Evolutionary conservation across 176 grass and related monocot species (phyloP).

Genomic region (Avena sativa): DNA sequence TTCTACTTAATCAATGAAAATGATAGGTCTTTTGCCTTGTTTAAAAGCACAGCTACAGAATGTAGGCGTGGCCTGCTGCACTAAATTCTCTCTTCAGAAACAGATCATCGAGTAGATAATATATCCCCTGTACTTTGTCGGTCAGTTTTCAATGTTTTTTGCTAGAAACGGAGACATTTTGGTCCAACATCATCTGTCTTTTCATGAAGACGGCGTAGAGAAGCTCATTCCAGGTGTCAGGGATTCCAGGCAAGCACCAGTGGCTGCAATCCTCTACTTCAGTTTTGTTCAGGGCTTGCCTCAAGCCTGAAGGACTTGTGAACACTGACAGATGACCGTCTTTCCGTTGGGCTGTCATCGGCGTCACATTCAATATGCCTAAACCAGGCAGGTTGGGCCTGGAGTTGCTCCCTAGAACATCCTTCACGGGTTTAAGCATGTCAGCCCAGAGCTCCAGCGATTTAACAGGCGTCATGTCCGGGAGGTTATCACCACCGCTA

Average conservation of each 20-base stretch:
- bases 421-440: constrained; percentile 59
- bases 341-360: constrained; percentile 76
- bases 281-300: constrained; percentile 34
- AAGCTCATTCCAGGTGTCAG: constrained; percentile 50
- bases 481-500: constrained; percentile 66
- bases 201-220: constrained; percentile 64
- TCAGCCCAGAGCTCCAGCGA: constrained; percentile 61
- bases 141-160: background rate
- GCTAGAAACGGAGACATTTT: background rate
- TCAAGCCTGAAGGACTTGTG: constrained; percentile 48
- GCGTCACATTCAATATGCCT: constrained; percentile 73
- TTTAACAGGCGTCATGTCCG: constrained; percentile 35
- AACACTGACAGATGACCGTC: constrained; percentile 76
- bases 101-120: background rate
- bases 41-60: too few species aligned
- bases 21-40: too few species aligned
- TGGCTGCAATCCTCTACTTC: constrained; percentile 76
- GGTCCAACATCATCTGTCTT: constrained; percentile 17
- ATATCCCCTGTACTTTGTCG: background rate
- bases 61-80: background rate
- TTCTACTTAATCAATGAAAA: too few species aligned
- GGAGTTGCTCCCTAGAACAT: constrained; percentile 44
- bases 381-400: constrained; percentile 25
- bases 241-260: constrained; percentile 81
- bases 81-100: background rate